phyloP scores from a whole-genome alignment of 2,329 filamentous ascomycete species.

The Alternaria metachromatica region DNA sequence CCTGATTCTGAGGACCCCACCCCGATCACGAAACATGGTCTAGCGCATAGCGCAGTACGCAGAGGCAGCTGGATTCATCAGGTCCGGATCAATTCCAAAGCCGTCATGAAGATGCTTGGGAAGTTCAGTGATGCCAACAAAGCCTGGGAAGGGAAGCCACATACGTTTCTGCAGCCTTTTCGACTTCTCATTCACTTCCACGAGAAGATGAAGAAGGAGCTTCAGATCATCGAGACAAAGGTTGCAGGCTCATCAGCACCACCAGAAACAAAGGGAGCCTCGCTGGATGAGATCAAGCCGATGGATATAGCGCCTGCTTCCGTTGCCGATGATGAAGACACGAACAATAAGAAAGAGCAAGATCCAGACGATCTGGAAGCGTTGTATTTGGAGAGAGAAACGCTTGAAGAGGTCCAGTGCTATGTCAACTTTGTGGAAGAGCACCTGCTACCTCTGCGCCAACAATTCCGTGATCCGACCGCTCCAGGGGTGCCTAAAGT shows the following conservation, averaged over 20 bases:
- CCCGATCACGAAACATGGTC: background rate
- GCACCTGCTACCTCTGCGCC: background rate
- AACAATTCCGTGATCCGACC: background rate
- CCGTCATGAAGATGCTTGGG: background rate
- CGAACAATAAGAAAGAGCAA: background rate
- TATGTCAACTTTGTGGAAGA: background rate
- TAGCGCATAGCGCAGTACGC: background rate
- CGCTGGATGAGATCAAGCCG: background rate
- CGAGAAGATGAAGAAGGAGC: background rate
- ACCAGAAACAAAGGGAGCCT: accelerated
- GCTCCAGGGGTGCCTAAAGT: background rate
- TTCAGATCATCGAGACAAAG: background rate
- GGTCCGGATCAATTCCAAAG: background rate
- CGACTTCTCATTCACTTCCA: background rate
- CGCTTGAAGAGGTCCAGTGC: background rate
- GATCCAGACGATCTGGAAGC: background rate
- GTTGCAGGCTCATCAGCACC: background rate
- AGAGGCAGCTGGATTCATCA: background rate
- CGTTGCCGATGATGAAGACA: background rate
- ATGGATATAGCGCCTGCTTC: background rate
- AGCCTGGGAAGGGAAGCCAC: background rate
- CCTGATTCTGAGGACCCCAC: background rate
- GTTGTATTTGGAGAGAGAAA: background rate
- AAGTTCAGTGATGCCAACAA: background rate
- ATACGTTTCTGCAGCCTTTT: background rate